phyloP scores from a whole-genome alignment of 2,329 filamentous ascomycete genomes.

The Colletotrichum sp. region DNA sequence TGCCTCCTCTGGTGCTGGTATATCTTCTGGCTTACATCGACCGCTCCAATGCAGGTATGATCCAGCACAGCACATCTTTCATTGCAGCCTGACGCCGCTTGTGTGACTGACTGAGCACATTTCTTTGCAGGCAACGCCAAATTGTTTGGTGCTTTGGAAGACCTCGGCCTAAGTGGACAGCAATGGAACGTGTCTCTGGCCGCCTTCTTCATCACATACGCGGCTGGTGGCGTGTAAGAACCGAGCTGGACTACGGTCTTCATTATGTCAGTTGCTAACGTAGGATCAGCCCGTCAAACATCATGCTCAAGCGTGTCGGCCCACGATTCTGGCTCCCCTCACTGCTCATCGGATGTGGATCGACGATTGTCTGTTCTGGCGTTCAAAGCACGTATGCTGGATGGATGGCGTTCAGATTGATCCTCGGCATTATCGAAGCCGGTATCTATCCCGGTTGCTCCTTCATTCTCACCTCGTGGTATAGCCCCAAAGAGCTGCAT shows the following conservation, averaged over 20 bases:
- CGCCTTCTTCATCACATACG: neutral
- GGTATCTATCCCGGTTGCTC: neutral
- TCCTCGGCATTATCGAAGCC: neutral
- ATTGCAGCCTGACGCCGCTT: rapidly evolving
- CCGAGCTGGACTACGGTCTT: neutral
- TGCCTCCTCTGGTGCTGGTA: neutral
- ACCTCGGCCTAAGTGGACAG: neutral
- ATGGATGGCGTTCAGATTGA: neutral
- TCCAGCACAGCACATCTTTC: neutral
- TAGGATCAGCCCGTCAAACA: neutral
- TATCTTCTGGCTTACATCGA: neutral
- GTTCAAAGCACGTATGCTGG: neutral
- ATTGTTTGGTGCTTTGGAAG: neutral
- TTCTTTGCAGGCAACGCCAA: neutral
- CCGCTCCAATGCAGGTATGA: neutral
- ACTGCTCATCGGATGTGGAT: neutral
- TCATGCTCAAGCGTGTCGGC: neutral
- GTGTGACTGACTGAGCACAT: neutral
- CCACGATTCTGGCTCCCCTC: neutral
- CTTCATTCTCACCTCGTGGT: neutral
- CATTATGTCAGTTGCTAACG: neutral
- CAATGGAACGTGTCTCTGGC: neutral
- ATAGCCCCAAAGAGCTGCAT: neutral
- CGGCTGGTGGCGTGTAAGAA: neutral
- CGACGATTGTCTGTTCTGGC: neutral